These are phyloP conservation scores for Lentinula aciculospora DNA, from an alignment of 768 basidiomycete genomes.

Conservation along the genomic window DNA sequence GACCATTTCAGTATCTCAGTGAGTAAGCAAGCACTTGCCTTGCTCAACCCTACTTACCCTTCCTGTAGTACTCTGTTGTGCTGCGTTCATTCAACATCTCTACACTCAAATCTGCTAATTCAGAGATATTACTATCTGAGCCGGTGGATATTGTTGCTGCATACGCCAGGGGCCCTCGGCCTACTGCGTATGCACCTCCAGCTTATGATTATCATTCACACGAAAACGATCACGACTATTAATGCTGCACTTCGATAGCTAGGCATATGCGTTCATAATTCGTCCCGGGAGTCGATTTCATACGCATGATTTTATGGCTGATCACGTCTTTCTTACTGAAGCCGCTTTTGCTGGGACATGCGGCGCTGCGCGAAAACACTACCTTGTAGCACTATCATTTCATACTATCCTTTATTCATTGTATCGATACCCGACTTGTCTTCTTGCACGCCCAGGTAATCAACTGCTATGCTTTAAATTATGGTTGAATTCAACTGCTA, in stretches of 20 bases:
- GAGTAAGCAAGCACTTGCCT: slow-evolving; percentile 15
- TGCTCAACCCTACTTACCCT: not conserved
- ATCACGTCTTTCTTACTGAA: not conserved
- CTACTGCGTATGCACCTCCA: slow-evolving; percentile 45
- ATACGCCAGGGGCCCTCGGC: slow-evolving; percentile 44
- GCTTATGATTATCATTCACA: slow-evolving; percentile 27
- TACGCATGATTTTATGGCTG: not conserved
- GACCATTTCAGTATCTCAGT: slow-evolving; percentile 49
- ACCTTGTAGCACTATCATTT: slow-evolving; percentile 1
- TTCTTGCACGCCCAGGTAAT: not conserved
- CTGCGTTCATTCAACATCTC: slow-evolving; percentile 38
- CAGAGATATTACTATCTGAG: slow-evolving; percentile 35
- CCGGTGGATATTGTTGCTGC: slow-evolving; percentile 49
- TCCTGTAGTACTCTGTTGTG: slow-evolving; percentile 39
- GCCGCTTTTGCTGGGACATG: slow-evolving; percentile 3
- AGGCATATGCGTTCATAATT: not conserved
- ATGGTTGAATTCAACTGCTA: not conserved
- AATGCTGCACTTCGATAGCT: not conserved
- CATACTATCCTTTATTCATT: not conserved
- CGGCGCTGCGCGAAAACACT: not conserved
- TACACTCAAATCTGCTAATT: slow-evolving; percentile 28
- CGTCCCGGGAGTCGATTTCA: not conserved
- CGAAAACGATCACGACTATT: not conserved
- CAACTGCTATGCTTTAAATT: not conserved
- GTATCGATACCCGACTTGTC: not conserved